Conservation (phyloP, 1,139 yeast species). For the Meyerozyma smithsonii region DNA sequence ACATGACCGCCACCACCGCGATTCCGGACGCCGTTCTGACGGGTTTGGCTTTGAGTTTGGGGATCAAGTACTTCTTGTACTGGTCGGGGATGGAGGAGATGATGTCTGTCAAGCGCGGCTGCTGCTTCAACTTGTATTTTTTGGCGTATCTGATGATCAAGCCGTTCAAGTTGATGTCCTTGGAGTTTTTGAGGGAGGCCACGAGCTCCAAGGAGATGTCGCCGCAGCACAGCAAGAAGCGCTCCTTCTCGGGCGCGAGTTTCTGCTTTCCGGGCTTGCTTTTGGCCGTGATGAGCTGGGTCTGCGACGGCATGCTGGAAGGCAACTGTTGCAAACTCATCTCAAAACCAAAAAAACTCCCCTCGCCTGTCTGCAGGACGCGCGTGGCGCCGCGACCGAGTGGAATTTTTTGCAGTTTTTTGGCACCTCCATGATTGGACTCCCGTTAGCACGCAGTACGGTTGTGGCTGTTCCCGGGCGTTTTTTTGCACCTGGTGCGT, state of each 20-base stretch:
- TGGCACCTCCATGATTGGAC: background rate
- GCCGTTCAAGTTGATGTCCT: conserved; percentile 87
- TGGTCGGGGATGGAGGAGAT: conserved; percentile 95
- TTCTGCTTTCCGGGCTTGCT: conserved; percentile 43
- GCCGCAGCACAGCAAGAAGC: conserved; percentile 88
- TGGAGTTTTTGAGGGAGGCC: conserved; percentile 65
- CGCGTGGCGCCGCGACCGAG: background rate
- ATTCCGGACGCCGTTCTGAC: conserved; percentile 98
- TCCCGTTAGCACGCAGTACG: background rate
- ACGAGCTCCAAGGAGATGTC: conserved; percentile 89
- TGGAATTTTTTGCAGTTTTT: background rate
- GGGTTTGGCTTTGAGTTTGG: conserved; percentile 94
- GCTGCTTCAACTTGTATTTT: conserved; percentile 85
- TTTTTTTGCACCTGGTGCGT: background rate
- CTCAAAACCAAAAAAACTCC: conserved; percentile 1
- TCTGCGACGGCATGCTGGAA: conserved; percentile 1
- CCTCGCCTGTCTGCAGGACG: too few relatives aligned
- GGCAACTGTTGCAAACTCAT: too few relatives aligned
- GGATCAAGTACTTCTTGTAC: conserved; percentile 83
- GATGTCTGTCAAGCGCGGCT: conserved; percentile 92
- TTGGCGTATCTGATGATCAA: conserved; percentile 81
- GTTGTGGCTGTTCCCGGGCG: background rate
- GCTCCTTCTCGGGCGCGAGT: conserved; percentile 81
- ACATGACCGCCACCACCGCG: conserved; percentile 99
- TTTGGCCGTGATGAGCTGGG: background rate